phyloP scores from a whole-genome alignment of 768 basidiomycete genomes.

The Lactifluus hygrophoroides region DNA sequence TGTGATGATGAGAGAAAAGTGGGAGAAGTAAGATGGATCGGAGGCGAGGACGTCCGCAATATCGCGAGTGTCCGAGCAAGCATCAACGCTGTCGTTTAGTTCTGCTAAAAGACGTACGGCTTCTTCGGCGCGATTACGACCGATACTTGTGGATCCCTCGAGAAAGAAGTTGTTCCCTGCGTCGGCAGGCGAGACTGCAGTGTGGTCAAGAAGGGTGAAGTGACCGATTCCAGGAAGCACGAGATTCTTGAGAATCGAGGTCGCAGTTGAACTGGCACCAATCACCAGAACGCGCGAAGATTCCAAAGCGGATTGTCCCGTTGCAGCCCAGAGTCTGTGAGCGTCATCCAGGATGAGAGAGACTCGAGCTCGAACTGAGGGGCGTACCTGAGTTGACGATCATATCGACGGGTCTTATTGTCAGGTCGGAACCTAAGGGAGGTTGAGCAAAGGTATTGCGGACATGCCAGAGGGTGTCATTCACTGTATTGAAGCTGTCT shows the following conservation, averaged over 20 bases:
- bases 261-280: slow-evolving; percentile 73
- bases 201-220: slow-evolving; percentile 81
- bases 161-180: slow-evolving; percentile 97
- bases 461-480: slow-evolving; percentile 6
- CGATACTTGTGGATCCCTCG: slow-evolving; percentile 64
- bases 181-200: slow-evolving; percentile 56
- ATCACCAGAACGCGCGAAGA: slow-evolving; percentile 73
- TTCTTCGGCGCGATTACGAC: slow-evolving; percentile 71
- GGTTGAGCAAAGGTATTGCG: slow-evolving; percentile 5
- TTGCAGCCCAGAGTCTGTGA: slow-evolving; percentile 81
- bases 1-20: slow-evolving; percentile 75
- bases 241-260: slow-evolving; percentile 90
- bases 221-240: slow-evolving; percentile 94
- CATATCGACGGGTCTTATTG: slow-evolving; percentile 83
- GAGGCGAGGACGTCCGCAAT: slow-evolving; percentile 50
- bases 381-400: slow-evolving; percentile 82
- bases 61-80: slow-evolving; percentile 47
- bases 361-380: neutral
- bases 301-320: slow-evolving; percentile 87
- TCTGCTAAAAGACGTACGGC: slow-evolving; percentile 69
- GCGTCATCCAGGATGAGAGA: neutral
- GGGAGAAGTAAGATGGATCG: slow-evolving; percentile 44
- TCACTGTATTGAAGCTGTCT: slow-evolving; percentile 35
- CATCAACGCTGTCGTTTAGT: slow-evolving; percentile 82
- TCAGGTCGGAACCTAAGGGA: slow-evolving; percentile 57